These are phyloP conservation scores for Penicillium concentricum DNA, from an alignment of 2,329 filamentous ascomycete species.

Conservation along the genomic window DNA sequence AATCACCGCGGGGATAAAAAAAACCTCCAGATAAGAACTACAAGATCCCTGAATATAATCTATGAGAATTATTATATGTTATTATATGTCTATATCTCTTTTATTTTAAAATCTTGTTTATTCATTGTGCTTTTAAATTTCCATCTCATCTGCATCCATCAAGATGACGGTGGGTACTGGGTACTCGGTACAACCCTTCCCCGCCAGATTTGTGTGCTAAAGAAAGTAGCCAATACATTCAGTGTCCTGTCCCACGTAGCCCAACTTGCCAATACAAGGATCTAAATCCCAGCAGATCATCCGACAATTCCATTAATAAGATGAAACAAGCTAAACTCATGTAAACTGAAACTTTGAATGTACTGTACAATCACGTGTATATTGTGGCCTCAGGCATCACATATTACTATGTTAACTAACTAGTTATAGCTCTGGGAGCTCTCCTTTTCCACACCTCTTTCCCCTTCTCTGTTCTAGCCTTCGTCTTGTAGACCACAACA, in stretches of 20 bases:
- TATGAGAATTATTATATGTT: not conserved
- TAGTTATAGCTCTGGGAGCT: not conserved
- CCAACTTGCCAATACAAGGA: conserved; percentile 27
- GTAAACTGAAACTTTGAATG: not conserved
- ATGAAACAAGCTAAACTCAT: conserved; percentile 2
- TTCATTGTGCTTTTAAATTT: not conserved
- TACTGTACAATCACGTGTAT: conserved; percentile 3
- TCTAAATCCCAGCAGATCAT: not conserved
- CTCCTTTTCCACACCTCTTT: not conserved
- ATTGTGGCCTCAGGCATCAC: not conserved
- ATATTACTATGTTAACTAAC: not conserved
- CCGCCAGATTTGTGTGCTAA: conserved; percentile 14
- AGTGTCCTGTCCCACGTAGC: conserved; percentile 25
- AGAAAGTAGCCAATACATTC: conserved; percentile 9
- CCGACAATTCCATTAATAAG: not conserved
- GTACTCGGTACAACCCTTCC: conserved; percentile 25
- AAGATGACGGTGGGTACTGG: conserved; percentile 13
- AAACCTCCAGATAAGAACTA: conserved; percentile 3
- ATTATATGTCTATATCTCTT: not conserved
- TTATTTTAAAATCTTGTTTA: not conserved
- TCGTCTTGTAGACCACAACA: too few species aligned
- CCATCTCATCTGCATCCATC: not conserved
- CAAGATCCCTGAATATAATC: conserved; percentile 3
- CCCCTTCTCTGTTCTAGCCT: too few species aligned
- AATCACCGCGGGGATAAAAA: conserved; percentile 5